phyloP scores from a whole-genome alignment of 257 asterid species.

The Fraxinus anomala region DNA sequence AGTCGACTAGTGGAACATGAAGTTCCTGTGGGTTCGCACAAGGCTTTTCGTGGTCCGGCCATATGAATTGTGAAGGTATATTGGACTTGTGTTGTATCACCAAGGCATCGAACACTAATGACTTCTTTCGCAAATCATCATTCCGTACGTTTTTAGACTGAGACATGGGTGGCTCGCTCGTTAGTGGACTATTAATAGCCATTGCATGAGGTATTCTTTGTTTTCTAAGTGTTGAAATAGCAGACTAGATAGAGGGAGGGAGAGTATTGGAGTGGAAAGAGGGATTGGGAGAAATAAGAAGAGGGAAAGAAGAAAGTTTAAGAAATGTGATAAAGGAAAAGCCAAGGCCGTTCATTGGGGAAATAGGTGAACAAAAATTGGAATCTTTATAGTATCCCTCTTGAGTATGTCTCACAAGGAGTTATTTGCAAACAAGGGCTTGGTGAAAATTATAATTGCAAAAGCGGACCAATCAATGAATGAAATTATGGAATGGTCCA shows the following conservation, averaged over 20 bases:
- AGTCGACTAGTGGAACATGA: slow-evolving; percentile 63
- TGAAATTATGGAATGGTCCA: slow-evolving; percentile 31
- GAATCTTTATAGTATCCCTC: slow-evolving; percentile 48
- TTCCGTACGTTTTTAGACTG: slow-evolving; percentile 15
- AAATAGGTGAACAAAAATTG: slow-evolving; percentile 40
- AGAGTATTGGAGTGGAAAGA: neutral
- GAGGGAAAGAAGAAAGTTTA: slow-evolving; percentile 5
- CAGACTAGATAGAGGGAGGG: neutral
- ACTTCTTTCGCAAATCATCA: slow-evolving; percentile 15
- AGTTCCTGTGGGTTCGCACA: slow-evolving; percentile 41
- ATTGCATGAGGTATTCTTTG: slow-evolving; percentile 46
- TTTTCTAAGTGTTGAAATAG: neutral
- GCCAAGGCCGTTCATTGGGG: slow-evolving; percentile 46
- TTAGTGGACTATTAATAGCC: slow-evolving; percentile 51
- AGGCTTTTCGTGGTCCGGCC: slow-evolving; percentile 93
- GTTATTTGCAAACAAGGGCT: slow-evolving; percentile 41
- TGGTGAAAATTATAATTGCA: neutral
- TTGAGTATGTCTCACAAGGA: slow-evolving; percentile 23
- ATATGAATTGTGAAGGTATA: slow-evolving; percentile 72
- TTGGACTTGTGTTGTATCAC: slow-evolving; percentile 39
- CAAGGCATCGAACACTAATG: slow-evolving; percentile 55
- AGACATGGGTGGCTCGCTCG: slow-evolving; percentile 32
- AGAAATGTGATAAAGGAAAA: slow-evolving; percentile 44
- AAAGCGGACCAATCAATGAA: slow-evolving; percentile 17
- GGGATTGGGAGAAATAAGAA: slow-evolving; percentile 10